A percentile compares a stretch with the other conserved stretches of the same genome.
These are phyloP conservation scores for Phoma sp. DNA, from an alignment of 2,329 filamentous ascomycete species.

Conservation along the genomic window DNA sequence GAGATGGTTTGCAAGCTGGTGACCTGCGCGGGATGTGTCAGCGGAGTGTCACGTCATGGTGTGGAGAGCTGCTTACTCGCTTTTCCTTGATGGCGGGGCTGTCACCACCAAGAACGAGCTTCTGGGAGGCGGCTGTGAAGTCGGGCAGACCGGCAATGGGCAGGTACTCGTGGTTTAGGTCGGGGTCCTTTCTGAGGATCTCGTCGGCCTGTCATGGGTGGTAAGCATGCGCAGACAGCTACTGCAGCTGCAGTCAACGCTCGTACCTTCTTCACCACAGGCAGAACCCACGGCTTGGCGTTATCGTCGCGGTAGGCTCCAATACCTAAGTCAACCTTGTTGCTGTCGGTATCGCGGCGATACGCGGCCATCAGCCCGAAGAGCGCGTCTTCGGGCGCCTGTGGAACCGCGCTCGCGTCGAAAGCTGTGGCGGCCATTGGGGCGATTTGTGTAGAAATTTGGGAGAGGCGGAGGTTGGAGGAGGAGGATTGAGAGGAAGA, in stretches of 20 bases:
- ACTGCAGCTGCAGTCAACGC: background rate
- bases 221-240: slow-evolving; percentile 24
- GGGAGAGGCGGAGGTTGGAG: slow-evolving; percentile 54
- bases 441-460: slow-evolving; percentile 74
- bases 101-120: slow-evolving; percentile 80
- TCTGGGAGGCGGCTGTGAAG: slow-evolving; percentile 89
- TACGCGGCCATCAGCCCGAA: slow-evolving; percentile 92
- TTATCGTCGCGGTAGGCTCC: slow-evolving; percentile 95
- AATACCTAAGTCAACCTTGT: slow-evolving; percentile 94
- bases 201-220: slow-evolving; percentile 75
- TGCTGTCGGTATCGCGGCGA: slow-evolving; percentile 73
- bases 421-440: slow-evolving; percentile 70
- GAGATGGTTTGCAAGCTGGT: slow-evolving; percentile 93
- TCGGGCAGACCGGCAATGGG: slow-evolving; percentile 87
- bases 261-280: slow-evolving; percentile 91
- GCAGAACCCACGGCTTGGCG: slow-evolving; percentile 95
- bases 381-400: slow-evolving; percentile 92
- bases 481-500: slow-evolving; percentile 27
- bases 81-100: slow-evolving; percentile 85
- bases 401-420: slow-evolving; percentile 76
- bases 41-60: slow-evolving; percentile 31
- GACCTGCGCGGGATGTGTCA: slow-evolving; percentile 53
- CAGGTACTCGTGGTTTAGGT: slow-evolving; percentile 97
- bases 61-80: slow-evolving; percentile 59
- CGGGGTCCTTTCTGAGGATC: slow-evolving; percentile 83